Evolutionary conservation across 2,329 filamentous ascomycete genomes (phyloP), one percentile per base, ranked within the genome.

Genomic region (Sporothrix curviconia): DNA sequence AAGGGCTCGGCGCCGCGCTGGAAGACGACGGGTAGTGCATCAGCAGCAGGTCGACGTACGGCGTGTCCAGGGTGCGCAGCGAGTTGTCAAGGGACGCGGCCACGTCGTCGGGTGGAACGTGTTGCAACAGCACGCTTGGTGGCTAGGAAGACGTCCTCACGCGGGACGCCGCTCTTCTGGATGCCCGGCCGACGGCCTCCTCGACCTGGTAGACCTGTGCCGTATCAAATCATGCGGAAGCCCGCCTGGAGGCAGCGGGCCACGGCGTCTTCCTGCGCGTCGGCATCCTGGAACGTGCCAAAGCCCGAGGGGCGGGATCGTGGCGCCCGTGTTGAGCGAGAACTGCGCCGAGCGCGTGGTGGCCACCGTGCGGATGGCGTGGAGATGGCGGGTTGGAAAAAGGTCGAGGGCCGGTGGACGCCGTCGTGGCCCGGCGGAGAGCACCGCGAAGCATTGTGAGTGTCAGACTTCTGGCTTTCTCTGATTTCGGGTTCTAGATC

Each of bases 1-100:
- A 72, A 71, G 65, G 65, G 65, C 42, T 71, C 67, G 39, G 67
- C 66, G 62, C 83, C 80, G 69, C 84, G 82, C 69, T 46, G 15
- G 39, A 59, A 59, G 17, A 47, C 57, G 17, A 52, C 37, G 59
- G 59, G 46, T 56, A 60, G 34, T 60, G 59, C 46, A 60, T 58
- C 24, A 60, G 28, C 30, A 53, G 55, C 24, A 60, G 25, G 53
- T 60, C 59, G 14, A 60, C 52, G 25, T 60, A 58, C 37, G 55
- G 46, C 14, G 56, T 12, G 77, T 79, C 64, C 87, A 77, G 36
- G 14, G 51, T n/a, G n/a, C n/a, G n/a, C n/a, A n/a, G n/a, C n/a
- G n/a, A n/a, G n/a, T n/a, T 52, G 59, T 72, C 67, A 4, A 60
- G 59, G 3, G 47, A 55, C 34, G 49, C 42, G 60, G 79, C 70